These are phyloP conservation scores for Neurospora sp. DNA, from an alignment of 495 filamentous ascomycete species.

Conservation along the genomic window DNA sequence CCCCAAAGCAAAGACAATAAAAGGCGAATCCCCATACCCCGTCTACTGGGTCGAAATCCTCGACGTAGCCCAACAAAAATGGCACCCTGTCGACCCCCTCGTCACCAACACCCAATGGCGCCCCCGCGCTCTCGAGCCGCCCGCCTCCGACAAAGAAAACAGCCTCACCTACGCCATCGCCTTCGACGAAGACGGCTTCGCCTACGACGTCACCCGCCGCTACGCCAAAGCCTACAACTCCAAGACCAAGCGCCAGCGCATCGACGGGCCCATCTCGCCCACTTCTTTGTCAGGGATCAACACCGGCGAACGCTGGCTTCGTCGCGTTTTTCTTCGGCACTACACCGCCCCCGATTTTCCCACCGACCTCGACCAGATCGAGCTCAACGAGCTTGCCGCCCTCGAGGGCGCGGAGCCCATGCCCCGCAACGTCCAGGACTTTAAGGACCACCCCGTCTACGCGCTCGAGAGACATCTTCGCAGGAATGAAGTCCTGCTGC, in stretches of 20 bases:
- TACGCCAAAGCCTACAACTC: conserved; percentile 78
- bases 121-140: conserved; percentile 65
- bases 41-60: conserved; percentile 93
- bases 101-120: conserved; percentile 69
- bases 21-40: conserved; percentile 58
- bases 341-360: conserved; percentile 43
- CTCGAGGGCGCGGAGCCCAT: conserved; percentile 72
- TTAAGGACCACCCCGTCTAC: conserved; percentile 87
- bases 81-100: conserved; percentile 79
- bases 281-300: neutral
- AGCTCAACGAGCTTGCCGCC: conserved; percentile 62
- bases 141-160: conserved; percentile 61
- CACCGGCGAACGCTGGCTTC: conserved; percentile 64
- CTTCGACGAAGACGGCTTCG: conserved; percentile 66
- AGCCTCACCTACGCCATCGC: conserved; percentile 73
- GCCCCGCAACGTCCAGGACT: conserved; percentile 81
- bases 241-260: conserved; percentile 67
- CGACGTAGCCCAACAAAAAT: conserved; percentile 74
- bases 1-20: conserved; percentile 30
- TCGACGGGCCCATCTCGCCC: conserved; percentile 42
- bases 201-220: conserved; percentile 70
- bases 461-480: conserved; percentile 83
- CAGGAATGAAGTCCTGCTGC: conserved; percentile 64
- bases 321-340: conserved; percentile 40
- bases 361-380: conserved; percentile 69